phyloP scores from a whole-genome alignment of 805 yeast species.

The Schwanniomyces pseudopolymorphus region DNA sequence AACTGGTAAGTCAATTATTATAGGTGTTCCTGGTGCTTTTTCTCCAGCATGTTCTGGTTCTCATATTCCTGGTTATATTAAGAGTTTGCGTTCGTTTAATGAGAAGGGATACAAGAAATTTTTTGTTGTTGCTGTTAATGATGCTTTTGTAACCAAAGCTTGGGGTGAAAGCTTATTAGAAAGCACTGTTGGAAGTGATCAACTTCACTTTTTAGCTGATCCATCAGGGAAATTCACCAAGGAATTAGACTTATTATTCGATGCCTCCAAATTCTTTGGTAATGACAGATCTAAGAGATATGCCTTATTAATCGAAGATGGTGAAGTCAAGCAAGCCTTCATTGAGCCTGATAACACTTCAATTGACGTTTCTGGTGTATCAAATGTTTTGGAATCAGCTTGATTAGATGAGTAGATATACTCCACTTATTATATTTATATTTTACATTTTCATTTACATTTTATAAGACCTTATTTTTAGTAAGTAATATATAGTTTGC shows the following conservation, averaged over 20 bases:
- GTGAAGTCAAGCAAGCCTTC: slow-evolving; percentile 62
- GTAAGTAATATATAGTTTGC: no score
- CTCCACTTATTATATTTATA: no score
- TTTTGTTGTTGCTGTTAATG: slow-evolving; percentile 78
- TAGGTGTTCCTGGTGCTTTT: slow-evolving; percentile 63
- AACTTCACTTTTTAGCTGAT: slow-evolving; percentile 70
- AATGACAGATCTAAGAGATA: slow-evolving; percentile 71
- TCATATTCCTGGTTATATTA: slow-evolving; percentile 75
- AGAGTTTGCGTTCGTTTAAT: slow-evolving; percentile 49
- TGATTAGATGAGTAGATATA: slow-evolving; percentile 7
- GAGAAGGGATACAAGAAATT: slow-evolving; percentile 65
- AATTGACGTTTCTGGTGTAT: slow-evolving; percentile 53
- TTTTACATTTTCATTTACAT: no score
- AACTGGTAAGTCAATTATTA: slow-evolving; percentile 34
- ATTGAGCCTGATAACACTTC: slow-evolving; percentile 82
- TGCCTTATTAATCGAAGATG: slow-evolving; percentile 74
- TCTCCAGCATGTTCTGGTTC: slow-evolving; percentile 75
- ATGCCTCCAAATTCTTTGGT: slow-evolving; percentile 77
- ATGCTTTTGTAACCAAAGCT: slow-evolving; percentile 79
- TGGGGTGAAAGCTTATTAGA: slow-evolving; percentile 55
- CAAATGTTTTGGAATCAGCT: slow-evolving; percentile 37
- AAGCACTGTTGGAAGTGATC: slow-evolving; percentile 18
- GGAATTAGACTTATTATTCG: slow-evolving; percentile 66
- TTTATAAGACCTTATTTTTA: no score
- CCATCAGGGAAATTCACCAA: slow-evolving; percentile 71